phyloP scores from a whole-genome alignment of 495 filamentous ascomycete species.

The Trichoderma erinaceum region DNA sequence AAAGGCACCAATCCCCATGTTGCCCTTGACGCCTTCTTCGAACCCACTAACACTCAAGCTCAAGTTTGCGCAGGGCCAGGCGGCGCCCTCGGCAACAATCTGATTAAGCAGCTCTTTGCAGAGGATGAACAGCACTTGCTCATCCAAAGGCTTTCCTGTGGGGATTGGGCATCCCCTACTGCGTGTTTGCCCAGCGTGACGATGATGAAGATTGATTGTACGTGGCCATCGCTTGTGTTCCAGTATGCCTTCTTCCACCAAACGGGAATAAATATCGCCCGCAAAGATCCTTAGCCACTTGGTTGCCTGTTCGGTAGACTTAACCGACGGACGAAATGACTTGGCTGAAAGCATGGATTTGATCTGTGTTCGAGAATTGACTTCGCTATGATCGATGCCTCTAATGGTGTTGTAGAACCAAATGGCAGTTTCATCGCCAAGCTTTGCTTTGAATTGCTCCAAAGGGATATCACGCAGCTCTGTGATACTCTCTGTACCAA shows the following conservation, averaged over 20 bases:
- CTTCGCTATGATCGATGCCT: conserved; percentile 79
- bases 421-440: conserved; percentile 79
- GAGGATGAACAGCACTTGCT: conserved; percentile 66
- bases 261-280: conserved; percentile 82
- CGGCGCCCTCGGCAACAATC: conserved; percentile 65
- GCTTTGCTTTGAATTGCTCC: conserved; percentile 68
- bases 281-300: conserved; percentile 90
- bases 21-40: conserved; percentile 77
- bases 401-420: conserved; percentile 87
- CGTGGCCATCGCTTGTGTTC: conserved; percentile 84
- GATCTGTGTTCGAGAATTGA: conserved; percentile 86
- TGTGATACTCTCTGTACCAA: conserved; percentile 72
- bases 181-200: conserved; percentile 61
- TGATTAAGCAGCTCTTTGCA: conserved; percentile 71
- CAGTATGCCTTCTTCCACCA: conserved; percentile 86
- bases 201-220: conserved; percentile 75
- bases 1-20: conserved; percentile 80
- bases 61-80: conserved; percentile 84
- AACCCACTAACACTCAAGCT: conserved; percentile 83
- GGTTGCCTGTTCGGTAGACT: conserved; percentile 67
- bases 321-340: conserved; percentile 83
- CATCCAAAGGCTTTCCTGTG: conserved; percentile 63
- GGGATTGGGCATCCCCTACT: conserved; percentile 73
- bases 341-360: conserved; percentile 99
- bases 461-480: conserved; percentile 68